Percentiles rank a stretch among this genome's conserved stretches.
Evolutionary conservation across 2,329 filamentous ascomycete species (phyloP).

Genomic region (Penicillium palitans): DNA sequence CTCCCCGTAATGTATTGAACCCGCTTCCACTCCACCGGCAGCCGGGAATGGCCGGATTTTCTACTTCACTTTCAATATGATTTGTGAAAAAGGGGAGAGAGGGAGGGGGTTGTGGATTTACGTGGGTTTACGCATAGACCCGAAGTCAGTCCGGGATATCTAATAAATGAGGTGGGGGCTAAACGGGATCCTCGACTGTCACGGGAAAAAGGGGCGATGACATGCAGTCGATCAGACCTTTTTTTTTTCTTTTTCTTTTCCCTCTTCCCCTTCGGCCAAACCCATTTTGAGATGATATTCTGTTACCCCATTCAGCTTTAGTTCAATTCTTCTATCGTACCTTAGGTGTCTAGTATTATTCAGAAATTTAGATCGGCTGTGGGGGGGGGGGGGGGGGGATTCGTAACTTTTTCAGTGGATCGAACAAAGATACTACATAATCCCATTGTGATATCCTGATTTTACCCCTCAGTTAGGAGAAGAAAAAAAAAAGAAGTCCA

Average conservation of each 20-base stretch:
- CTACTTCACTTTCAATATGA: background rate
- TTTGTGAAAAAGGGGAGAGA: background rate
- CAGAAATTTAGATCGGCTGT: conserved; percentile 5
- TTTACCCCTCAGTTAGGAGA: background rate
- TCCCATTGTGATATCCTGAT: background rate
- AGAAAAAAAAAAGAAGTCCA: too few species aligned
- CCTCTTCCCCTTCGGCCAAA: conserved; percentile 8
- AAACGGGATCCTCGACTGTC: conserved; percentile 10
- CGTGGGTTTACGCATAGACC: conserved; percentile 6
- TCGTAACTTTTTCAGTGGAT: conserved; percentile 1
- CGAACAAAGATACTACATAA: background rate
- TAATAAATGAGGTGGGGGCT: conserved; percentile 8
- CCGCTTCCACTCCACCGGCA: conserved; percentile 19
- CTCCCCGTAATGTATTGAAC: conserved; percentile 12
- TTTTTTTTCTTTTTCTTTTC: too few species aligned
- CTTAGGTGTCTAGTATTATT: background rate
- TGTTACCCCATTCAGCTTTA: background rate
- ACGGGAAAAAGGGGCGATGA: conserved; percentile 22
- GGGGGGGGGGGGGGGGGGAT: too few species aligned
- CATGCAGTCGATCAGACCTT: conserved; percentile 25
- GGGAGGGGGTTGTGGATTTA: background rate
- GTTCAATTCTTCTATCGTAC: background rate
- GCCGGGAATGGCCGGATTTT: conserved; percentile 27
- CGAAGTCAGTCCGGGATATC: background rate
- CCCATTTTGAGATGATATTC: background rate